phyloP scores from a whole-genome alignment of 345 rosid species.

The Rhodamnia rubescens region DNA sequence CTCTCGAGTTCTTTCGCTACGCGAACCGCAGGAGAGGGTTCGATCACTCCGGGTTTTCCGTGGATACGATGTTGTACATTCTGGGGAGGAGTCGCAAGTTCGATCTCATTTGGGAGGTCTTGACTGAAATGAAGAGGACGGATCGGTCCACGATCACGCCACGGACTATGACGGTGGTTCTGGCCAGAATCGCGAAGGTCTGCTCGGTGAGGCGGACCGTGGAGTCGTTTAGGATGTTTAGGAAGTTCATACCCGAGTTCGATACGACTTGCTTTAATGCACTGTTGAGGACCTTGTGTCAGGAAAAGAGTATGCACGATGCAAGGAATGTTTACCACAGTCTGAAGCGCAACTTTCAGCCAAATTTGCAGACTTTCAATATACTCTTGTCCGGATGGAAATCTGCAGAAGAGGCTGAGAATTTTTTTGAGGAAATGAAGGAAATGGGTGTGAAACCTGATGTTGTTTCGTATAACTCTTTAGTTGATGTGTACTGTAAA shows the following conservation, averaged over 20 bases:
- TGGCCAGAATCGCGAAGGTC: conserved; percentile 74
- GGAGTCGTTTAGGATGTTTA: conserved; percentile 59
- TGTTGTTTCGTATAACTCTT: conserved; percentile 65
- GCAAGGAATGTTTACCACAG: conserved; percentile 80
- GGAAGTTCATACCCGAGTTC: conserved; percentile 46
- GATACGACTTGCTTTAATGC: conserved; percentile 63
- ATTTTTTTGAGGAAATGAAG: conserved; percentile 62
- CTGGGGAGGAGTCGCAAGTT: conserved; percentile 72
- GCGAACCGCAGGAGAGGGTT: conserved; percentile 41
- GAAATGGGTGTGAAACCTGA: conserved; percentile 65
- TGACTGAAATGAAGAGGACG: conserved; percentile 45
- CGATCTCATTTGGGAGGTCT: conserved; percentile 60
- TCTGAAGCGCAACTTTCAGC: conserved; percentile 50
- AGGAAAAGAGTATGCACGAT: conserved; percentile 83
- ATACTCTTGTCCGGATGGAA: conserved; percentile 85
- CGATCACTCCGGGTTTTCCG: conserved; percentile 49
- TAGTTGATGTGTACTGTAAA: conserved; percentile 84
- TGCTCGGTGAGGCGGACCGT: conserved; percentile 71
- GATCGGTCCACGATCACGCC: conserved; percentile 52
- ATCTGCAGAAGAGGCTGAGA: conserved; percentile 63
- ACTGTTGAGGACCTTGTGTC: conserved; percentile 69
- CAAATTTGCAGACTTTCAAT: conserved; percentile 73
- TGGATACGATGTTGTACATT: conserved; percentile 68
- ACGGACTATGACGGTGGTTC: conserved; percentile 66
- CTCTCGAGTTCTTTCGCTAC: conserved; percentile 54